These are phyloP conservation scores for Pseudevernia furfuracea DNA, from an alignment of 495 filamentous ascomycete species.

Conservation along the genomic window DNA sequence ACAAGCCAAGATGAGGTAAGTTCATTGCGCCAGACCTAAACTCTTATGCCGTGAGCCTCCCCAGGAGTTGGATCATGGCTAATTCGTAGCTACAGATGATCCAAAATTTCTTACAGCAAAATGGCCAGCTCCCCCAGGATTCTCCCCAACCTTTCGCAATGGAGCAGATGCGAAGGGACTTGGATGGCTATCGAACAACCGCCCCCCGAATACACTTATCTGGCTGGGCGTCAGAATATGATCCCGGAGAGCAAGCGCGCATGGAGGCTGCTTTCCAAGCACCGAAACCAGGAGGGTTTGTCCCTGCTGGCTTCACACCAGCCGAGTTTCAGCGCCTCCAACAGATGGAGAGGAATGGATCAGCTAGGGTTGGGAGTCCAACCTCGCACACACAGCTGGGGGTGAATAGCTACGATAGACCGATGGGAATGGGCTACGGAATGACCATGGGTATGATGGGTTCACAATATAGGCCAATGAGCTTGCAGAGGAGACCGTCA, in stretches of 20 bases:
- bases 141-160: conserved; percentile 55
- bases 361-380: conserved; percentile 51
- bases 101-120: conserved; percentile 82
- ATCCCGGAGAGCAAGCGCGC: conserved; percentile 56
- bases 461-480: conserved; percentile 35
- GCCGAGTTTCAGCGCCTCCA: conserved; percentile 84
- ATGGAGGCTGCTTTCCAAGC: conserved; percentile 75
- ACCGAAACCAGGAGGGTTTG: conserved; percentile 38
- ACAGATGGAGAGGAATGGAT: conserved; percentile 52
- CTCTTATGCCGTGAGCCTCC: neutral
- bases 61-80: neutral
- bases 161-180: conserved; percentile 60
- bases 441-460: conserved; percentile 42
- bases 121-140: conserved; percentile 48
- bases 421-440: conserved; percentile 52
- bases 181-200: conserved; percentile 53
- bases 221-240: conserved; percentile 65
- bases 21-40: neutral
- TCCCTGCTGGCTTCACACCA: conserved; percentile 59
- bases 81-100: conserved; percentile 58
- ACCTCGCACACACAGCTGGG: conserved; percentile 38
- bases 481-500: conserved; percentile 48
- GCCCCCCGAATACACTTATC: conserved; percentile 49
- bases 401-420: conserved; percentile 50
- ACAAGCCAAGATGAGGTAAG: conserved; percentile 55